These are phyloP conservation scores for Rosa chinensis DNA, from an alignment of 306 rosid genomes.

Conservation along the genomic window DNA sequence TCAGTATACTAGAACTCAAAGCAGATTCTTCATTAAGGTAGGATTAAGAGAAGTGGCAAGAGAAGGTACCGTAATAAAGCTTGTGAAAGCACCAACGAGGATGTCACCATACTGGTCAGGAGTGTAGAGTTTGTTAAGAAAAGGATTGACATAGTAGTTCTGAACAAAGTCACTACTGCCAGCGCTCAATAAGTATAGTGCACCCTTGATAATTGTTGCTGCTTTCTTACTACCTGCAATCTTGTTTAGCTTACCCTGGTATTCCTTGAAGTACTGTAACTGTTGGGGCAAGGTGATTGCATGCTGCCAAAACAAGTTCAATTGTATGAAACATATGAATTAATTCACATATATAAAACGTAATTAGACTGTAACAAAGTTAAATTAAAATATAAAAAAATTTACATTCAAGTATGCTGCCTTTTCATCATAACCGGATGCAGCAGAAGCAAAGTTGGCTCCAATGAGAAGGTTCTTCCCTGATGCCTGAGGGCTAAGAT, in stretches of 20 bases:
- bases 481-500: constrained; percentile 92
- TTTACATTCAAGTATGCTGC: constrained; percentile 72
- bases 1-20: too few relatives aligned
- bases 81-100: constrained; percentile 54
- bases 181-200: constrained; percentile 73
- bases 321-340: not conserved
- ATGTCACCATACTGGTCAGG: constrained; percentile 58
- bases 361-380: not conserved
- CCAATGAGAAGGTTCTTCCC: constrained; percentile 91
- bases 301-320: constrained; percentile 54
- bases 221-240: constrained; percentile 80
- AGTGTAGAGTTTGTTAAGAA: constrained; percentile 57
- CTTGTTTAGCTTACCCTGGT: constrained; percentile 66
- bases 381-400: not conserved
- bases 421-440: constrained; percentile 86
- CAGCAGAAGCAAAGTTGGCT: constrained; percentile 97
- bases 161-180: constrained; percentile 85
- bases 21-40: not conserved
- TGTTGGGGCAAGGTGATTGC: constrained; percentile 87
- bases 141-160: constrained; percentile 87
- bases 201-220: constrained; percentile 64
- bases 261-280: constrained; percentile 67
- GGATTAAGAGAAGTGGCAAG: not conserved
- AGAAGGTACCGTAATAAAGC: constrained; percentile 61
- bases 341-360: not conserved